Evolutionary conservation across 805 yeast genomes (phyloP).

Genomic region (Torulaspora maleeae): DNA sequence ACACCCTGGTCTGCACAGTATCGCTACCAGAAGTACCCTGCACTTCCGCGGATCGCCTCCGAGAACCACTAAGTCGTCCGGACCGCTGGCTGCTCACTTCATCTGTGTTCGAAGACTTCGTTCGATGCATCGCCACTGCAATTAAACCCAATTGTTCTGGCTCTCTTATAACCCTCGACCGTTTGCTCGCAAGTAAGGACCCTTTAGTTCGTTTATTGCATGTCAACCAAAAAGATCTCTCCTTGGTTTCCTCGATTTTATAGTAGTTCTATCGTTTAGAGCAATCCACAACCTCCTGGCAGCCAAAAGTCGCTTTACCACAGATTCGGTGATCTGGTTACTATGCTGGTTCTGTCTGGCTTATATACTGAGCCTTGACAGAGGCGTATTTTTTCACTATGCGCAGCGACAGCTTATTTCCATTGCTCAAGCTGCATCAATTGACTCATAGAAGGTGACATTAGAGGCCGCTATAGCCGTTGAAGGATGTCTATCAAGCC

Average conservation of each 20-base stretch:
- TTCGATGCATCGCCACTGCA: background rate
- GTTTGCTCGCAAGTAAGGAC: background rate
- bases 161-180: background rate
- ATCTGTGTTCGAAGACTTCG: conserved; percentile 1
- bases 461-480: background rate
- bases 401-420: background rate
- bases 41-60: background rate
- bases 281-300: background rate
- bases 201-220: background rate
- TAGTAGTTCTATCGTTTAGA: background rate
- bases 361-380: background rate
- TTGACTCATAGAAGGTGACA: background rate
- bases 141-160: background rate
- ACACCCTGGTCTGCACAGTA: background rate
- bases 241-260: background rate
- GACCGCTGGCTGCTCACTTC: background rate
- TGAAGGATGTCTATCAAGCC: conserved; percentile 28
- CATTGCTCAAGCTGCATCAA: background rate
- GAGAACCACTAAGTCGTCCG: background rate
- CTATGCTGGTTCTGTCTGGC: background rate
- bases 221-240: background rate
- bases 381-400: conserved; percentile 3
- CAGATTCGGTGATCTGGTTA: background rate
- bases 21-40: background rate
- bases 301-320: background rate